A percentile compares a stretch with the other conserved stretches of the same genome.
These are phyloP conservation scores for Orbilia ellipsospora DNA, from an alignment of 2,329 filamentous ascomycete genomes.

Conservation along the genomic window DNA sequence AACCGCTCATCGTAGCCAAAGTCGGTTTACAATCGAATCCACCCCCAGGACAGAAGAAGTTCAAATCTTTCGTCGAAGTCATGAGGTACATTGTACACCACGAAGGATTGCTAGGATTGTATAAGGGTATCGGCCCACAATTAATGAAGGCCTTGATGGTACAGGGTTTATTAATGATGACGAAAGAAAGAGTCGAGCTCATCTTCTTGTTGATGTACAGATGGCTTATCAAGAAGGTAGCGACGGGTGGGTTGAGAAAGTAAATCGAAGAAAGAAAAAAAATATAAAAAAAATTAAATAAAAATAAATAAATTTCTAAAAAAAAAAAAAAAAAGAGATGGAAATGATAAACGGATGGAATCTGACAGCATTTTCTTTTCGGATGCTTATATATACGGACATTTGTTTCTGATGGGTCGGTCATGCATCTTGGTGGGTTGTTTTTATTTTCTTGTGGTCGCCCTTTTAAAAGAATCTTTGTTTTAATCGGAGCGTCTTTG, in stretches of 20 bases:
- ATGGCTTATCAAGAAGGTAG: constrained; percentile 36
- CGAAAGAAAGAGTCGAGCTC: constrained; percentile 95
- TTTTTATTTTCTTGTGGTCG: background rate
- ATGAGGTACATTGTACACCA: constrained; percentile 93
- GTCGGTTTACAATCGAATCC: constrained; percentile 95
- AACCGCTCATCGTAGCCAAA: constrained; percentile 97
- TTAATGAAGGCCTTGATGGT: constrained; percentile 92
- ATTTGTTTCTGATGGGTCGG: too few species aligned
- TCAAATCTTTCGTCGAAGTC: constrained; percentile 92
- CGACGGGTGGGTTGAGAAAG: constrained; percentile 7
- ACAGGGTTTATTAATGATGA: constrained; percentile 98
- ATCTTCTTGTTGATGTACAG: constrained; percentile 71
- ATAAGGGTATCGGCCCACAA: constrained; percentile 96
- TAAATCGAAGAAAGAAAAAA: background rate
- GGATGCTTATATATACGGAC: too few species aligned
- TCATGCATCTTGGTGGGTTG: background rate
- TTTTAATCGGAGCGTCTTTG: constrained; percentile 31
- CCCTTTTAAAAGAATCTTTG: background rate
- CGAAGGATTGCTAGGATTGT: constrained; percentile 83
- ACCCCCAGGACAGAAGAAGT: constrained; percentile 84
- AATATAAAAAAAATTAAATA: background rate
- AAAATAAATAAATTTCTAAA: background rate
- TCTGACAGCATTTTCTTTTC: background rate
- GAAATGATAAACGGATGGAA: background rate
- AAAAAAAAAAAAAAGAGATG: too few species aligned